phyloP scores from a whole-genome alignment of 192 early-diverging fungal genomes.

The Entophlyctis luteolus region DNA sequence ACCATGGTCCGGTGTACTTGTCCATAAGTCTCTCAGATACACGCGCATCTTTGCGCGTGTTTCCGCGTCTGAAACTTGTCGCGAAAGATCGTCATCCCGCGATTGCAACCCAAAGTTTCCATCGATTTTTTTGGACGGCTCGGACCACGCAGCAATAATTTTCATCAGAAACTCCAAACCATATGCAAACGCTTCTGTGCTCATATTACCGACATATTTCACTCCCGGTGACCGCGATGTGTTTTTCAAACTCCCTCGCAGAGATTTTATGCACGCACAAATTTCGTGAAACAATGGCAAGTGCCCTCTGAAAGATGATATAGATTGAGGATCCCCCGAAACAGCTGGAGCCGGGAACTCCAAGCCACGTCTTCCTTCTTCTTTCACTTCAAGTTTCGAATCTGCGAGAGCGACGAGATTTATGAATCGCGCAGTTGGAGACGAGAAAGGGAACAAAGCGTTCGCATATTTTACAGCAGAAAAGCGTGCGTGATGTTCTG shows the following conservation, averaged over 20 bases:
- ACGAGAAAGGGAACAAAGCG: conserved; percentile 43
- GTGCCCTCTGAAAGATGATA: not conserved
- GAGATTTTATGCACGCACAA: not conserved
- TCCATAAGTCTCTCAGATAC: conserved; percentile 16
- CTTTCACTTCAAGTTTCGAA: conserved; percentile 47
- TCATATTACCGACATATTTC: conserved; percentile 50
- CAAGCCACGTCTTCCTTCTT: conserved; percentile 45
- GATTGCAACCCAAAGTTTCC: conserved; percentile 18
- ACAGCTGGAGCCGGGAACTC: conserved; percentile 34
- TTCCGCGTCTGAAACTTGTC: conserved; percentile 30
- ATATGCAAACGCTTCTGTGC: conserved; percentile 61
- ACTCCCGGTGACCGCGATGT: conserved; percentile 13
- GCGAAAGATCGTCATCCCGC: conserved; percentile 33
- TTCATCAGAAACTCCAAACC: conserved; percentile 61
- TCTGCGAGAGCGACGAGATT: conserved; percentile 39
- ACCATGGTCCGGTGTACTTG: conserved; percentile 20
- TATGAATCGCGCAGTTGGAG: conserved; percentile 42
- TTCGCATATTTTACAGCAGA: conserved; percentile 43
- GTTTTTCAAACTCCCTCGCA: not conserved
- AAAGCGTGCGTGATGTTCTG: conserved; percentile 44
- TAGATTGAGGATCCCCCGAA: not conserved
- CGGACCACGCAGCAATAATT: conserved; percentile 54
- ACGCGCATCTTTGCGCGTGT: conserved; percentile 16
- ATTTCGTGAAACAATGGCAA: conserved; percentile 31
- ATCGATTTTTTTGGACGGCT: conserved; percentile 50